These are phyloP conservation scores for Leishmania lainsoni DNA, from an alignment of 208 protist species.

Conservation along the genomic window DNA sequence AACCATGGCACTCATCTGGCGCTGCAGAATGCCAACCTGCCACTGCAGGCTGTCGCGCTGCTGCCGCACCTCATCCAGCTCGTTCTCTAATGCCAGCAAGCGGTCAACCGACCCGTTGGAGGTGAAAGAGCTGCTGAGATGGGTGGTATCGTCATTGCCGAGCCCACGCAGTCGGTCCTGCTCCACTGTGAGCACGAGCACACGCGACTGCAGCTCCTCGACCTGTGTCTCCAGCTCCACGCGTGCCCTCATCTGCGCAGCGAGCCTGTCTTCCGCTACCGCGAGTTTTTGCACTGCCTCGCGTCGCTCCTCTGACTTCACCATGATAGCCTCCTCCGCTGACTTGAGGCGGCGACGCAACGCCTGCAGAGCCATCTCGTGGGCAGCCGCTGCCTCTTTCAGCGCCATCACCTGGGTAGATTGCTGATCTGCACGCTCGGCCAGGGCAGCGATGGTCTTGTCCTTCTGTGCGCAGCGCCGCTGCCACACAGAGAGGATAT, in stretches of 20 bases:
- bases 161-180: slow-evolving; percentile 33
- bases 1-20: slow-evolving; percentile 52
- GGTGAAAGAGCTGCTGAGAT: slow-evolving; percentile 54
- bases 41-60: slow-evolving; percentile 63
- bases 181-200: slow-evolving; percentile 38
- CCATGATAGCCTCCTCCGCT: slow-evolving; percentile 54
- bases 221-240: slow-evolving; percentile 58
- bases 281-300: slow-evolving; percentile 55
- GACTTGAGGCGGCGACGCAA: slow-evolving; percentile 56
- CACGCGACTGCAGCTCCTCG: slow-evolving; percentile 53
- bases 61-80: slow-evolving; percentile 62
- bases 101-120: slow-evolving; percentile 69
- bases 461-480: slow-evolving; percentile 59
- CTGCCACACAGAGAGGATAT: slow-evolving; percentile 35
- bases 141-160: slow-evolving; percentile 26
- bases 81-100: slow-evolving; percentile 64
- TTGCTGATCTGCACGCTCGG: slow-evolving; percentile 51
- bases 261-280: slow-evolving; percentile 61
- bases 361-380: slow-evolving; percentile 51
- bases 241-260: slow-evolving; percentile 41
- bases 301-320: slow-evolving; percentile 50
- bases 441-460: slow-evolving; percentile 50
- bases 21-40: slow-evolving; percentile 56
- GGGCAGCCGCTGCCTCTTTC: slow-evolving; percentile 53
- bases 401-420: slow-evolving; percentile 45